Evolutionary conservation across 106 monocot species (phyloP), one percentile per base, ranked within the genome.

Genomic region (Dioscorea alata): DNA sequence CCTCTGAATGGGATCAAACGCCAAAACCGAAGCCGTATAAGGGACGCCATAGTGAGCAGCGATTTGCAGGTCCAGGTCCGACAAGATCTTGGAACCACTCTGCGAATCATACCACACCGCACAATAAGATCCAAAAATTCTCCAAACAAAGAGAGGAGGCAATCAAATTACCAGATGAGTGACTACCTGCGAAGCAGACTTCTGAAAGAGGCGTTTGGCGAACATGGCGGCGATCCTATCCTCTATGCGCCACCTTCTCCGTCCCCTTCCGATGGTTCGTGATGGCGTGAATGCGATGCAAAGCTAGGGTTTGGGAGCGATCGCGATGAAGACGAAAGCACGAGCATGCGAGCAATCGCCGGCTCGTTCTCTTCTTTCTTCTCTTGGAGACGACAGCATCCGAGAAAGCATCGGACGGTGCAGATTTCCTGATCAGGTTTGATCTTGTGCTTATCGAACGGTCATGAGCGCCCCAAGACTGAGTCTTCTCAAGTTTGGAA

Each of bases 1-100:
- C 18, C 92, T 82, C 69, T 99, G 97, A 50, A 99, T 67, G 9
- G 92, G 87, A 50, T 99, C 97, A 77, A 92, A 92, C 68, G 92
- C 87, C 65, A 99, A 72, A 75, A 81, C 77, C 31, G 97, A 92
- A 64, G 97, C 59, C 59, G 97, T 87, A 67, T 77, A 81, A 21
- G 97, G 97, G 57, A 92, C 81, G 56, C 97, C 97, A 78, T 85
- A 90, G 64, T 99, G 97, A 24, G 85, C 57, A 34, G 75, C 73
- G 65, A 92, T 64, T 78, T 82, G 88, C 24, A 87, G 59, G 49
- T 87, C 68, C 65, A 83, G 59, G 23, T 88, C 63, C 51, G 52
- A 35, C 52, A 58, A 32, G 28, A 53, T 61, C 70, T 72, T 76
- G 61, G 50, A 75, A 68, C 59, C 64, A 67, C 73, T 58, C 61